Evolutionary conservation across 2,329 filamentous ascomycete genomes (phyloP), one percentile per base, ranked within the genome.

Genomic region (Thelonectria blattea): DNA sequence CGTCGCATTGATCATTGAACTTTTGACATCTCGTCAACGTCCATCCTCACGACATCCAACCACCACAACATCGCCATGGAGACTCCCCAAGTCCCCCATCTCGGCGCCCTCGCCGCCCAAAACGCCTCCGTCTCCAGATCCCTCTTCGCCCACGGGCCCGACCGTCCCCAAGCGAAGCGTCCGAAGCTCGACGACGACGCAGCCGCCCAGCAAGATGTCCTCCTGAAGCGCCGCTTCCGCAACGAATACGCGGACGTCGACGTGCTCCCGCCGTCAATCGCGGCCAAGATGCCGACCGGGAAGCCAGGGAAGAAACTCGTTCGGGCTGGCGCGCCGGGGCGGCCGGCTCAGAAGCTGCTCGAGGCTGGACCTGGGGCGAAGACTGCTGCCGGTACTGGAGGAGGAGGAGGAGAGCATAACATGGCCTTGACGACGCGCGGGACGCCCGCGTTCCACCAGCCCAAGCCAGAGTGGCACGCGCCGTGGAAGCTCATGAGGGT

Each of bases 401-500:
- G 52, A 60, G 5, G 43, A 65, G 7, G 59, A 60, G 57, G 65
- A 47, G 65, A 63, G 41, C 72, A 72, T 54, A 73, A 68, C 30
- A 75, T 72, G 70, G 75, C 71, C 52, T 58, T 78, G 41, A 68
- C 72, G 1, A 72, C 71, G 12, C 69, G 73, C 48, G 75, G 73
- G 8, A 50, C 64, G 5, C 64, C 72, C 15, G 57, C 67, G 12
- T 62, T 76, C 41, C 71, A 76, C 61, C 75, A 76, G 66, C 82
- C 88, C 58, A 92, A 89, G 75, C 96, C 96, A 1, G 90, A 97
- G 60, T 99, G 95, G 95, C 95, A 99, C 75, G 87, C 93, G 62
- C 96, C 96, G 12, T 99, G 96, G 95, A 98, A 97, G 84, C 83
- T 98, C 61, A 96, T 97, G 90, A 88, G 95, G 62, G 96, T 99